These are phyloP conservation scores for Vitis rotundifolia DNA, from an alignment of 164 flowering plant species.

Conservation along the genomic window DNA sequence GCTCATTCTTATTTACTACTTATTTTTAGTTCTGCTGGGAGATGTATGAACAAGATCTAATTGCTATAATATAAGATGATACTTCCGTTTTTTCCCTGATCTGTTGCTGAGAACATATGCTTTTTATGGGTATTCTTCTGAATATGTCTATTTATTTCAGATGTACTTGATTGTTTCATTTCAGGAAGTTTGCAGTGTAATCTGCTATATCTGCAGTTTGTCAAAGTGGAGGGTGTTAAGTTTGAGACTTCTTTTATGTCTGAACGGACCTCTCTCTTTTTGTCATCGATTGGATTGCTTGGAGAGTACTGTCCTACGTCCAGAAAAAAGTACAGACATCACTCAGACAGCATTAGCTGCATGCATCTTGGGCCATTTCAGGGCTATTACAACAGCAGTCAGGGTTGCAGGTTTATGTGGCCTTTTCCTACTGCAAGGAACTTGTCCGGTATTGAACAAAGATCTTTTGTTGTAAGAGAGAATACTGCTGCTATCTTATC, in stretches of 20 bases:
- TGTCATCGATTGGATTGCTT: slow-evolving; percentile 68
- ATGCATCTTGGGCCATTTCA: slow-evolving; percentile 41
- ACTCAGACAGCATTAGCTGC: slow-evolving; percentile 27
- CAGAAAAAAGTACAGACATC: slow-evolving; percentile 41
- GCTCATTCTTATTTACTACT: no score
- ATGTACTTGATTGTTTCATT: not conserved
- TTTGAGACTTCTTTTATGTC: slow-evolving; percentile 73
- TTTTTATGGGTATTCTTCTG: not conserved
- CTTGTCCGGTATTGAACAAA: slow-evolving; percentile 1
- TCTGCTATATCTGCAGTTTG: slow-evolving; percentile 23
- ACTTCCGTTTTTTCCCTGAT: no score
- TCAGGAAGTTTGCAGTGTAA: slow-evolving; percentile 28
- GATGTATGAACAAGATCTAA: no score
- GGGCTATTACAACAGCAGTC: slow-evolving; percentile 1
- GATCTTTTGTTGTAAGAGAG: slow-evolving; percentile 1
- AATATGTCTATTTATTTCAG: not conserved
- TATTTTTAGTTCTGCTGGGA: no score
- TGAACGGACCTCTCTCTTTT: slow-evolving; percentile 52
- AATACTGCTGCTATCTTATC: slow-evolving; percentile 7
- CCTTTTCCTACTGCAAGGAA: slow-evolving; percentile 9
- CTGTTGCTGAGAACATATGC: no score
- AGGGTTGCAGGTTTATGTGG: slow-evolving; percentile 36
- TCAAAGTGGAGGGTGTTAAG: slow-evolving; percentile 60
- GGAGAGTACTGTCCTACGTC: slow-evolving; percentile 66
- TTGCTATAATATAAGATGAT: no score